Conservation (phyloP, 176 grass and related monocot species). For the Secale cereale region DNA sequence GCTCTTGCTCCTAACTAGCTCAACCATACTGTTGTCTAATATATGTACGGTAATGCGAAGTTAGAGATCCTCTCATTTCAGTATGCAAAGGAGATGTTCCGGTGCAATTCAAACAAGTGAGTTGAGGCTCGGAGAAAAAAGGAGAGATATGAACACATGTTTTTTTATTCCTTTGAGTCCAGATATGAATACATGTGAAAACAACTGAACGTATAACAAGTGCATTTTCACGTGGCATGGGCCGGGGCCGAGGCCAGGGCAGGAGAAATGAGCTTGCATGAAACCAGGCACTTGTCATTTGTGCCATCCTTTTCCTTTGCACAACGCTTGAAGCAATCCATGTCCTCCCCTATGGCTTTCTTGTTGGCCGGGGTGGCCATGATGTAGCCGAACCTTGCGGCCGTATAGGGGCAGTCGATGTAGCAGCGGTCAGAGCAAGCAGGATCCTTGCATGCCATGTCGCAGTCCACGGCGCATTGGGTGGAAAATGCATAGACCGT, state of each 20-base stretch:
- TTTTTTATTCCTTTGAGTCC: too few species aligned
- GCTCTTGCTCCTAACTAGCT: too few species aligned
- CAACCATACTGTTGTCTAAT: too few species aligned
- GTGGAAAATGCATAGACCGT: background rate
- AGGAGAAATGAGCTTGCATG: background rate
- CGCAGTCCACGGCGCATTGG: background rate
- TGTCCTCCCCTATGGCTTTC: background rate
- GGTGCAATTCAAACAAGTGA: too few species aligned
- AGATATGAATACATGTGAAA: too few species aligned
- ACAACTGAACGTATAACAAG: too few species aligned
- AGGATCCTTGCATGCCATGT: background rate
- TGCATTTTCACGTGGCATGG: background rate
- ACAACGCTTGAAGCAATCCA: background rate
- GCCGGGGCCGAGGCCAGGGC: too few species aligned
- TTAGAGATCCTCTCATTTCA: too few species aligned
- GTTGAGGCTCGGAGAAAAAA: too few species aligned
- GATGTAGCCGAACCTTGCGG: background rate
- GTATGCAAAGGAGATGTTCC: too few species aligned
- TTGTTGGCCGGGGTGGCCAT: background rate
- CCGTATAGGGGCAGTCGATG: background rate
- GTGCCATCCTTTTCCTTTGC: background rate
- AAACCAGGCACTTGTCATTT: background rate
- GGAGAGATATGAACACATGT: too few species aligned
- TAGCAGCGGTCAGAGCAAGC: background rate
- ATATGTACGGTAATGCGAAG: too few species aligned